Conservation (phyloP, 345 rosid genomes). For the Eucalyptus cloeziana region DNA sequence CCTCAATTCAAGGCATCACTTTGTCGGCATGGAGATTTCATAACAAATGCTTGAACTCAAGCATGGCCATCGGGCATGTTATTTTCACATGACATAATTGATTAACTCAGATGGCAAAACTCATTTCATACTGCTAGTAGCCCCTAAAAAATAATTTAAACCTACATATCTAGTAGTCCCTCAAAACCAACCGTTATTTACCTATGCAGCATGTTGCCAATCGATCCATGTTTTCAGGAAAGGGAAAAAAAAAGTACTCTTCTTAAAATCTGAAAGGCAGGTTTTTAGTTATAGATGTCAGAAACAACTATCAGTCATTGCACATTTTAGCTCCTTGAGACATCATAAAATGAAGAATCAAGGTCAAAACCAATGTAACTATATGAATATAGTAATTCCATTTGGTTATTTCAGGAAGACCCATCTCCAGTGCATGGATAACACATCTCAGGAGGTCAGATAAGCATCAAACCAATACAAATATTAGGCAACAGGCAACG, state of each 20-base stretch:
- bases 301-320: not conserved
- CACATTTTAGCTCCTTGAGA: not conserved
- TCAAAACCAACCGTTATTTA: not conserved
- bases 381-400: not conserved
- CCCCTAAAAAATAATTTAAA: not conserved
- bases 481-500: not conserved
- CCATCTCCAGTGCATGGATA: not conserved
- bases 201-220: not conserved
- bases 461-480: not conserved
- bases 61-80: not conserved
- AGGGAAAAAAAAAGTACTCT: not conserved
- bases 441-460: not conserved
- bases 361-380: not conserved
- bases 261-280: not conserved
- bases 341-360: not conserved
- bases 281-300: not conserved
- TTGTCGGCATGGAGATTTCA: not conserved
- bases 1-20: not conserved
- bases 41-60: not conserved
- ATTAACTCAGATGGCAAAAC: not conserved
- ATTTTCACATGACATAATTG: not conserved
- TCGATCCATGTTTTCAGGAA: not conserved
- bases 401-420: not conserved
- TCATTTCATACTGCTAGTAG: not conserved
- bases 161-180: not conserved